Evolutionary conservation across 495 filamentous ascomycete species (phyloP), one percentile per base, ranked within the genome.

Genomic region (Penicillium maclennaniae): DNA sequence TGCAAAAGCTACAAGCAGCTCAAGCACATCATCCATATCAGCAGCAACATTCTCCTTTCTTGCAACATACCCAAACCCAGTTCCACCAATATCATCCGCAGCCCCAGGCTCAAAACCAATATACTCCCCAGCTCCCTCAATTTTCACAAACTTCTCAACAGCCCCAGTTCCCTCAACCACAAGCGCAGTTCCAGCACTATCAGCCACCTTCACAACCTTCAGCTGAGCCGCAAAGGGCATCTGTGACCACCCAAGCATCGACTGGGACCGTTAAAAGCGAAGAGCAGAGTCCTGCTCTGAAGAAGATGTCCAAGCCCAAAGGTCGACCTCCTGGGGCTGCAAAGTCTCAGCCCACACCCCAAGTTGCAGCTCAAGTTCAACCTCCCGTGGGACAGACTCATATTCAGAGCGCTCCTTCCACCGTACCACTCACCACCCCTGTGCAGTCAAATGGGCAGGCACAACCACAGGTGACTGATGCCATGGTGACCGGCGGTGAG

Each of bases 21-120:
- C 65, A 69, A 50, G 49, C 47, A 7, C 60, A 61, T 43, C 54
- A 61, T 27, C 34, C 58, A 36, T 67, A 67, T 43, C 63, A 64
- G 31, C 60, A 55, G 25, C 53, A 51, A 23, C 57, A 56, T 42
- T 37, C 52, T 47, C 52, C 47, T 23, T 47, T 54, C n/a, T 40
- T 41, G 10, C 57, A 60, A 7, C 51, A 57, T 17, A 28, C 51
- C 26, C 27, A 54, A 21, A 45, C 50, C 31, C 54, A 56, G 28
- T 53, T 54, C 34, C 25, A 53, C 38, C 54, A 54, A 31, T 43
- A 45, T 25, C 54, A 58, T 45, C 57, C 45, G 39, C 43, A 49
- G 1, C 43, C 26, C 39, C 44, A 57, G 16, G 36, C 43, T 23
- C 58, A 55, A 9, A 41, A 23, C 43, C 56, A 56, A 25, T 43